Base-by-base conservation (phyloP, 1,139 yeast species). In the Hansenula anomala region DNA sequence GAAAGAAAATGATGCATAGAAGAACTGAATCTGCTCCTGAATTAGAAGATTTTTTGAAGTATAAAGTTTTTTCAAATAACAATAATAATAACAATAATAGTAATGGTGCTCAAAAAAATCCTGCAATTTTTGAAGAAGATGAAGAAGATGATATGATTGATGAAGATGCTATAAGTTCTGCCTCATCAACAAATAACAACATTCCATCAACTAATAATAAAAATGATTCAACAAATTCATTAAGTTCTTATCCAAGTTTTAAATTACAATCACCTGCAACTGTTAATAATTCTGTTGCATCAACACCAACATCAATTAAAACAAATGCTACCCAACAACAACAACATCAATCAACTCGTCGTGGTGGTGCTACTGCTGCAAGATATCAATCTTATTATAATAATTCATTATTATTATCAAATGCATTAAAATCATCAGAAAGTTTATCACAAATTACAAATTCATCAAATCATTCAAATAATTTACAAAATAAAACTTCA, bases 1-100 rank as follows among this genome's bases (percentile, higher is more conserved):
- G 8, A 47, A 39, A 30, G 36, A 36, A 34, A 25, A 36, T 10
- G 34, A 33, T 15, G 22, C 77, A 69, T 49, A 64, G 71, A 52
- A 60, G 76, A 45, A 61, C 75, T 1, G 78, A 71, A 51, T 68
- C 70, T 49, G 76, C 76, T 1, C 78, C 78, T 3, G 73, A 67
- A 39, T 47, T 67, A 28, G 64, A 62, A 28, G 56, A 53, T 40
- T 52, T 51, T 34, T 38, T 50, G 31, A 52, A 45, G 38, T 44
- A 43, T 38, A 51, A 43, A 37, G 32, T 44, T 12, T 50, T 46
- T 32, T 28, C 44, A 1, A 14, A 30, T 30, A 24, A 30, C 23
- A n/a, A 30, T 23, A 10, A 9, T 16, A 28, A 30, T 12, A 14
- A 33, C 9, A 34, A 20, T 11, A 41, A 39, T 23, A 41, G 37